Base-by-base conservation (phyloP, 2,329 filamentous ascomycete genomes). In the Sporothrix phasma region DNA sequence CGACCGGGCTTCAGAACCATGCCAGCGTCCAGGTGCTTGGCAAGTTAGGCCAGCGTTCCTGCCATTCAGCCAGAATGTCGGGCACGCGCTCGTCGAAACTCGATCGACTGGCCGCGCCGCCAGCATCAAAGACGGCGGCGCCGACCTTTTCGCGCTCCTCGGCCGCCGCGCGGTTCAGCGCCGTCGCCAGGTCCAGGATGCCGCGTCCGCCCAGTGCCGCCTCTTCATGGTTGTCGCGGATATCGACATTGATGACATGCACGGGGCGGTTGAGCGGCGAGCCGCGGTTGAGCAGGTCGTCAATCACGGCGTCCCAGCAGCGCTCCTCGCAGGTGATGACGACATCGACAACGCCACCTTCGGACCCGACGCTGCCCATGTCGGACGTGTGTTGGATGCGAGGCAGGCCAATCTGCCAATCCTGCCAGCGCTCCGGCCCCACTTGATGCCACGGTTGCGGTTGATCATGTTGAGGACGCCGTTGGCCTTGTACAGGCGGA, bases 221-320 rank as follows among this genome's bases (percentile, higher is more conserved):
- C 76, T 99, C 94, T 74, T 99, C 93, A 72, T 97, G 94, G 72
- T 97, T 99, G 76, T 99, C 94, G 75, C 89, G 93, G 72, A 99
- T 99, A 74, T 99, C 94, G 63, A 99, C 88, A 71, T 99, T 99
- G 80, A 99, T 96, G 64, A 99, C 90, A 73, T 99, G 94, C 0
- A 99, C 94, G 0, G 94, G 92, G 2, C 91, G 81, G 74, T 99
- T 99, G 64, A 99, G 80, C 3, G 90, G 88, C 0, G 88, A 86
- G 7, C 93, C 94, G 67, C 95, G 85, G 70, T 86, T 89, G 67
- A 96, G 84, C 61, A 99, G 80, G 74, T 99, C 93, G 71, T 99
- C 94, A 11, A 99, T 84, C 39, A 99, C 94, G 4, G 94, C 92
- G 76, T 99, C 94, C 91, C 95, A 99, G 74, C 94, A 99, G 66